These are phyloP conservation scores for Brettanomyces custersianus DNA, from an alignment of 805 yeast genomes.

Conservation along the genomic window DNA sequence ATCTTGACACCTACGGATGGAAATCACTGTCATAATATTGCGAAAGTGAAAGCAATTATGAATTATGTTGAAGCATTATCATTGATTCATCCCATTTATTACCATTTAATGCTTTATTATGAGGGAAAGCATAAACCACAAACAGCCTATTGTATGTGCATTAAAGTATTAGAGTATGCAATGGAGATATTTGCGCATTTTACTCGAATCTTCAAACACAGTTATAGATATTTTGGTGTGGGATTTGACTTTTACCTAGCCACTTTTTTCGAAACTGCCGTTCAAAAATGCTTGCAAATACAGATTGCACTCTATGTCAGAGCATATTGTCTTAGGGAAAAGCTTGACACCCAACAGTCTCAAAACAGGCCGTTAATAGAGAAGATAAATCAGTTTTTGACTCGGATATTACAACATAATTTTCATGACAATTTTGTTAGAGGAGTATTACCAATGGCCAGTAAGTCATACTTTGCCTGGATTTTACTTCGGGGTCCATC, in stretches of 20 bases:
- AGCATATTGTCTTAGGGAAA: neutral
- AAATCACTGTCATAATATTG: conserved; percentile 14
- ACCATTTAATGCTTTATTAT: conserved; percentile 33
- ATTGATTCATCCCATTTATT: conserved; percentile 30
- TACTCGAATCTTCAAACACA: conserved; percentile 24
- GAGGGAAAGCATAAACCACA: conserved; percentile 23
- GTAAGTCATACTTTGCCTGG: conserved; percentile 59
- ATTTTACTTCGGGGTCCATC: conserved; percentile 46
- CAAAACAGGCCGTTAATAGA: neutral
- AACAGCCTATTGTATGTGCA: conserved; percentile 30
- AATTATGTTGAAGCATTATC: conserved; percentile 22
- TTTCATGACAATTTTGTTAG: conserved; percentile 6
- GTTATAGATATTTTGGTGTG: conserved; percentile 20
- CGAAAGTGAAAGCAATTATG: conserved; percentile 14
- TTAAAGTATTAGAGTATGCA: conserved; percentile 25
- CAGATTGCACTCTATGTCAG: conserved; percentile 7
- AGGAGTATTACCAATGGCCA: conserved; percentile 38
- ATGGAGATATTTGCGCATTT: conserved; percentile 29
- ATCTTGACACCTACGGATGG: conserved; percentile 17
- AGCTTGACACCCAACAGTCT: neutral
- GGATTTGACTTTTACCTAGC: conserved; percentile 32
- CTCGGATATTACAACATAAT: conserved; percentile 4
- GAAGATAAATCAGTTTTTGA: neutral
- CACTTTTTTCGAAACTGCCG: conserved; percentile 27
- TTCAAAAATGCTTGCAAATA: conserved; percentile 30